A percentile compares a stretch with the other conserved stretches of the same genome.
These are phyloP conservation scores for Plasmodium coatneyi DNA, from an alignment of 169 alveolate genomes.

Conservation along the genomic window DNA sequence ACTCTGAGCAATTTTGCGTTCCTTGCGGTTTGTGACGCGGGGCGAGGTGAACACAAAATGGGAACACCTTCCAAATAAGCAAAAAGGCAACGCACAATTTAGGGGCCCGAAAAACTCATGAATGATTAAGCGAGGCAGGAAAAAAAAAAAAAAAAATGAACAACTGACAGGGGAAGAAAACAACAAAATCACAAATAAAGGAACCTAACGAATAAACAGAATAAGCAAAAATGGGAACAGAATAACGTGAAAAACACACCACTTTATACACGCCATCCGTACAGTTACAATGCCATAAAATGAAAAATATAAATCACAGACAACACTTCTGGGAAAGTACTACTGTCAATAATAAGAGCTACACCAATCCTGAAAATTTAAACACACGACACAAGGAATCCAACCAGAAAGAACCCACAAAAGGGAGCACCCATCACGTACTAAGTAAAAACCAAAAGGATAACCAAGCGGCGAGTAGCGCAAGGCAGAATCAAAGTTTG, in stretches of 20 bases:
- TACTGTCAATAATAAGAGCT: background rate
- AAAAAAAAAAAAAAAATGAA: background rate
- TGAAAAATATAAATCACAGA: conserved; percentile 37
- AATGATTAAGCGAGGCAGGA: background rate
- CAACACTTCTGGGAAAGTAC: conserved; percentile 7
- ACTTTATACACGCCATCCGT: background rate
- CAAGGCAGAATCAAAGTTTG: background rate
- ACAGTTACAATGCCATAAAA: conserved; percentile 24
- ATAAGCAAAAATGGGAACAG: background rate
- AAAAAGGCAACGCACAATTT: background rate
- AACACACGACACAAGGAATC: background rate
- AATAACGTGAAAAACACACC: background rate
- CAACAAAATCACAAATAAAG: background rate
- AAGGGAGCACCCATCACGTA: background rate
- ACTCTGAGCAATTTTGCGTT: background rate
- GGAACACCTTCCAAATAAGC: background rate
- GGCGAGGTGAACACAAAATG: background rate
- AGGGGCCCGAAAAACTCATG: background rate
- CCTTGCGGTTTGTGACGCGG: background rate
- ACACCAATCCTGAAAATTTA: background rate
- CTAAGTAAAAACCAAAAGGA: background rate
- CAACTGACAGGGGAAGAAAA: background rate
- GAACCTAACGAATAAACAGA: background rate
- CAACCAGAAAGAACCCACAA: background rate
- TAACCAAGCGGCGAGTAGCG: background rate